phyloP scores from a whole-genome alignment of 1,284 basidiomycete genomes.

The Neonothopanus nambi region DNA sequence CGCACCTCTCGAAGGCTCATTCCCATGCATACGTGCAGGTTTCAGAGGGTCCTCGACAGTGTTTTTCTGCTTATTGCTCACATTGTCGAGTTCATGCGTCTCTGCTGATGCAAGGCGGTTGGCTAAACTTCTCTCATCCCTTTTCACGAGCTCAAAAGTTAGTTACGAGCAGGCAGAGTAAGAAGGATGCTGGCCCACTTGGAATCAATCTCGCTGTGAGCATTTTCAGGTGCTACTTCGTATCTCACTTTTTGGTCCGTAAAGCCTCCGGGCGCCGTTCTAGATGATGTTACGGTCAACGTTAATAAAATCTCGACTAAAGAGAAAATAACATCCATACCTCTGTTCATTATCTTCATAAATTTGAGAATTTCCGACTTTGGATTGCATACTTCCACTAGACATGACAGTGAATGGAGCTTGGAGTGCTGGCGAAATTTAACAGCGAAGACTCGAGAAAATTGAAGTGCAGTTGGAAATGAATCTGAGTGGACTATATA shows the following conservation, averaged over 20 bases:
- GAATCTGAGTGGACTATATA: no score
- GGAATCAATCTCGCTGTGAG: constrained; percentile 39
- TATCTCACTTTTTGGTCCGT: constrained; percentile 19
- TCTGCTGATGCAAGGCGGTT: constrained; percentile 38
- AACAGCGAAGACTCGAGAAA: no score
- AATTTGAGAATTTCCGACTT: constrained; percentile 43
- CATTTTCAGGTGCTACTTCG: constrained; percentile 30
- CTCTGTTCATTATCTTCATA: constrained; percentile 45
- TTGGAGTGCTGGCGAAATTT: no score
- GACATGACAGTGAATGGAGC: neutral
- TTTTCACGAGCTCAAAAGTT: constrained; percentile 17
- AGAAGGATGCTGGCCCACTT: constrained; percentile 30
- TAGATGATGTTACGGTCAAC: constrained; percentile 12
- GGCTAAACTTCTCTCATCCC: constrained; percentile 41
- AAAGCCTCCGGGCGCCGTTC: constrained; percentile 1
- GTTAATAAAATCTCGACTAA: constrained; percentile 4
- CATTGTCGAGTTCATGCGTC: constrained; percentile 26
- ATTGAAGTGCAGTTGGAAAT: no score
- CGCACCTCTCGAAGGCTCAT: constrained; percentile 58
- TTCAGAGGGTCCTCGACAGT: constrained; percentile 39
- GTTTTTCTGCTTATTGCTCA: constrained; percentile 29
- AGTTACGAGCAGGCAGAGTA: neutral
- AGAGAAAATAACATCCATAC: constrained; percentile 24
- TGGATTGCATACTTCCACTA: constrained; percentile 43
- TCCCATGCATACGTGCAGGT: constrained; percentile 50